Evolutionary conservation across 2,329 filamentous ascomycete species (phyloP), one percentile per base, ranked within the genome.

Genomic region (Herpotrichia juniperi): DNA sequence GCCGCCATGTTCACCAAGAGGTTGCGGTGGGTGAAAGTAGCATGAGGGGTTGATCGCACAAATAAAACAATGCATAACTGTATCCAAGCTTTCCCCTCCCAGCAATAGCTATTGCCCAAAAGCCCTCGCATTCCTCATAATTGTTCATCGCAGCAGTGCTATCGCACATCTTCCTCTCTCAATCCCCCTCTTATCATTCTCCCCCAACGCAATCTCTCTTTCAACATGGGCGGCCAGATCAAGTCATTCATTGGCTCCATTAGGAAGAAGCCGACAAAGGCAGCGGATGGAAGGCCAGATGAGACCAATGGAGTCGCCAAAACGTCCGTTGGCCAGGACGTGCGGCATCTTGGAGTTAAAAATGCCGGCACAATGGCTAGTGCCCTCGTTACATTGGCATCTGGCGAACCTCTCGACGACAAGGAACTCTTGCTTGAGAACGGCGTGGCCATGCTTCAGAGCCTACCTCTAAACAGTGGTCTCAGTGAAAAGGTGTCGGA

Each of bases 371-470:
- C 65, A 51, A 53, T 73, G 31, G 63, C 72, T 78, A 88, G 91
- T 58, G 67, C 88, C 39, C 76, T 90, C 51, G 81, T 82, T 48
- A 79, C 76, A 54, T 86, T 90, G 72, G 71, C 86, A 26, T 87
- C 83, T 60, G 86, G 88, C 1, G 80, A 83, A 42, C 78, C 87
- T 10, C 73, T 84, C 4, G 87, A 93, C 62, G 90, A 93, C 76
- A 72, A 72, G 45, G 66, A 68, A 6, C 56, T 64, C 8, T 46
- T 72, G 31, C 63, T 72, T 14, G 81, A 83, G 57, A 68, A 82
- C 67, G 80, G 79, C 16, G 79, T 83, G 1, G 65, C 76, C 11
- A 81, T 83, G 77, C 74, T 83, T 17, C 80, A 82, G 55, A 67
- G 71, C 1, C 65, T 82, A n/a, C 80, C 80, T 8, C 56, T 68